Percentiles rank a stretch among this genome's conserved stretches.
Evolutionary conservation across 2,329 filamentous ascomycete genomes (phyloP).

Genomic region (Calonectria hawksworthii): DNA sequence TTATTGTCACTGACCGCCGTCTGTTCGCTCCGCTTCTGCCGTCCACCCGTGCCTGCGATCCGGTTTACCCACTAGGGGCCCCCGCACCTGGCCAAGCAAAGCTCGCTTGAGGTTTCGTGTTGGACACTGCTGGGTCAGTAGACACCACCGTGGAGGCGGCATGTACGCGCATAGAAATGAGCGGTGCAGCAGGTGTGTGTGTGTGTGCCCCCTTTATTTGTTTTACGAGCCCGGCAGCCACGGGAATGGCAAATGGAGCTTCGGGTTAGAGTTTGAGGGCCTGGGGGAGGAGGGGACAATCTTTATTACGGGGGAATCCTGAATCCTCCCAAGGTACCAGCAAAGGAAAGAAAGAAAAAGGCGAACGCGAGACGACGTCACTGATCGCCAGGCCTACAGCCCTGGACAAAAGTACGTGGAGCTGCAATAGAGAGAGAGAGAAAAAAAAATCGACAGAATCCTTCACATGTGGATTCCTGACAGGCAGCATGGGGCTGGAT

Average conservation of each 20-base stretch:
- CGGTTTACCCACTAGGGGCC: background rate
- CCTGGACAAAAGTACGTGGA: background rate
- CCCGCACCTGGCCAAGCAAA: background rate
- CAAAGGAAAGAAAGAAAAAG: background rate
- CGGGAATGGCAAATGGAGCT: too few relatives aligned
- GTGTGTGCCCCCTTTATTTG: slow-evolving; percentile 3
- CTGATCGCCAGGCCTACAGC: background rate
- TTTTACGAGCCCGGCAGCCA: background rate
- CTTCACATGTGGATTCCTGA: background rate
- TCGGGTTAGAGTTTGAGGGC: background rate
- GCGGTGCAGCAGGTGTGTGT: background rate
- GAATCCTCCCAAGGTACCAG: background rate
- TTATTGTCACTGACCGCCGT: background rate
- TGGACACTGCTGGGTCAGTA: background rate
- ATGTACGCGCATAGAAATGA: background rate
- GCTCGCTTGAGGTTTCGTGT: background rate
- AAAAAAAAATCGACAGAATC: background rate
- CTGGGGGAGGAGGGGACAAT: background rate
- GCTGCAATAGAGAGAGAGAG: background rate
- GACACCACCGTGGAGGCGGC: background rate
- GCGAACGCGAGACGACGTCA: background rate
- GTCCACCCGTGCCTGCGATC: slow-evolving; percentile 1
- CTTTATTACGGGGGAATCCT: slow-evolving; percentile 3
- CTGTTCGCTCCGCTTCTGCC: background rate
- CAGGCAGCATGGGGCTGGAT: slow-evolving; percentile 1